Evolutionary conservation across 2,329 filamentous ascomycete species (phyloP).

Genomic region (Aspergillus fischeri): DNA sequence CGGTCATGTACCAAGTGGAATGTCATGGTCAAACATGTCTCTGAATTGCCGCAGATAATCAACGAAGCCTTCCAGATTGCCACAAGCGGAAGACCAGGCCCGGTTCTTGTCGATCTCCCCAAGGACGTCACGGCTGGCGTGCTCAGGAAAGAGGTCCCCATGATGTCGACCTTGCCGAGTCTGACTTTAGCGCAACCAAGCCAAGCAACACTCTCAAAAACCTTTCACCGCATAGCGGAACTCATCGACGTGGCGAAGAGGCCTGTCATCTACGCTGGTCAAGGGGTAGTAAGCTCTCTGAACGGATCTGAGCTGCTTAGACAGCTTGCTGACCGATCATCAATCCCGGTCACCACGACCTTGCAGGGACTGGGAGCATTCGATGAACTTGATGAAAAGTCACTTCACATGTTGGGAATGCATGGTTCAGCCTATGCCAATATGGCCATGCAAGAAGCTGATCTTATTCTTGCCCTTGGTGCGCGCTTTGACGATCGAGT

Average conservation of each 20-base stretch:
- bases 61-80: constrained; percentile 99
- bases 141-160: too few species aligned
- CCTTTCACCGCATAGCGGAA: too few species aligned
- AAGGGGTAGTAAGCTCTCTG: constrained; percentile 76
- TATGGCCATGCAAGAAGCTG: constrained; percentile 95
- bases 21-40: constrained; percentile 94
- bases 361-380: constrained; percentile 89
- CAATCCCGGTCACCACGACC: constrained; percentile 92
- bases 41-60: constrained; percentile 86
- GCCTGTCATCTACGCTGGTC: constrained; percentile 90
- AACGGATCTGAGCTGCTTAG: constrained; percentile 76
- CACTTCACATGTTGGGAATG: constrained; percentile 98
- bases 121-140: constrained; percentile 86
- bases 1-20: constrained; percentile 98
- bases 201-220: constrained; percentile 15
- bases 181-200: constrained; percentile 72
- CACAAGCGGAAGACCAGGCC: constrained; percentile 86
- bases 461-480: constrained; percentile 91
- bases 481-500: constrained; percentile 96
- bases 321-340: constrained; percentile 80
- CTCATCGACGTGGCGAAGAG: constrained; percentile 87
- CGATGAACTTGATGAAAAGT: constrained; percentile 90
- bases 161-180: too few species aligned
- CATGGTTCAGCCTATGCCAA: constrained; percentile 96
- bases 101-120: constrained; percentile 90